Evolutionary conservation across 305 asterid genomes (phyloP).

Genomic region (Andrographis paniculata): DNA sequence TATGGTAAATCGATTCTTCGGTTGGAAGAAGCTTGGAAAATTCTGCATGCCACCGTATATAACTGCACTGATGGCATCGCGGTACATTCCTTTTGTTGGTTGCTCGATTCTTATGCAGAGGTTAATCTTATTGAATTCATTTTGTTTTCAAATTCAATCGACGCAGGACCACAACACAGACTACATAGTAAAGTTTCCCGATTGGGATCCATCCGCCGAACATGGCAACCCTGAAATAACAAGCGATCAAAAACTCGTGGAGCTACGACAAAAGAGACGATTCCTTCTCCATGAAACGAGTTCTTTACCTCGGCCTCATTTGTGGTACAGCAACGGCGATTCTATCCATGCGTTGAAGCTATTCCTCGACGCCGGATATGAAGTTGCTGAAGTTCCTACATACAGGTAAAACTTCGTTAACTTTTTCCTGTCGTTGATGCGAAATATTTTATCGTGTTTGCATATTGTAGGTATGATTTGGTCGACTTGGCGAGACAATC

Average conservation of each 20-base stretch:
- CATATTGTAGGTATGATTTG: slow-evolving; percentile 72
- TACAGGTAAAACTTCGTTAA: slow-evolving; percentile 79
- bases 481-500: slow-evolving; percentile 88
- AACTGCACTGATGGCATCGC: slow-evolving; percentile 95
- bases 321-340: slow-evolving; percentile 72
- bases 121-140: background rate
- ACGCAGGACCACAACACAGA: slow-evolving; percentile 88
- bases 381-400: slow-evolving; percentile 71
- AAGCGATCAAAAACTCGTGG: slow-evolving; percentile 30
- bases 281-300: slow-evolving; percentile 49
- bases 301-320: slow-evolving; percentile 70
- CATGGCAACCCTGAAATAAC: slow-evolving; percentile 23
- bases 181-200: slow-evolving; percentile 85
- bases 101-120: background rate
- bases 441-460: too few relatives aligned
- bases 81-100: slow-evolving; percentile 37
- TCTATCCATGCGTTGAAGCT: slow-evolving; percentile 61
- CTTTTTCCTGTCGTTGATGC: too few relatives aligned
- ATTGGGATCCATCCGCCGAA: slow-evolving; percentile 67
- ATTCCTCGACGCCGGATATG: slow-evolving; percentile 75
- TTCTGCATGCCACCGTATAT: slow-evolving; percentile 72
- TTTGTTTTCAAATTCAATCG: slow-evolving; percentile 13
- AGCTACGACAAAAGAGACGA: slow-evolving; percentile 36
- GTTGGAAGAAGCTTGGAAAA: slow-evolving; percentile 80
- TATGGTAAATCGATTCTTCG: slow-evolving; percentile 64